phyloP scores from a whole-genome alignment of 2,329 filamentous ascomycete species.

The Cylindrodendrum hubeiense region DNA sequence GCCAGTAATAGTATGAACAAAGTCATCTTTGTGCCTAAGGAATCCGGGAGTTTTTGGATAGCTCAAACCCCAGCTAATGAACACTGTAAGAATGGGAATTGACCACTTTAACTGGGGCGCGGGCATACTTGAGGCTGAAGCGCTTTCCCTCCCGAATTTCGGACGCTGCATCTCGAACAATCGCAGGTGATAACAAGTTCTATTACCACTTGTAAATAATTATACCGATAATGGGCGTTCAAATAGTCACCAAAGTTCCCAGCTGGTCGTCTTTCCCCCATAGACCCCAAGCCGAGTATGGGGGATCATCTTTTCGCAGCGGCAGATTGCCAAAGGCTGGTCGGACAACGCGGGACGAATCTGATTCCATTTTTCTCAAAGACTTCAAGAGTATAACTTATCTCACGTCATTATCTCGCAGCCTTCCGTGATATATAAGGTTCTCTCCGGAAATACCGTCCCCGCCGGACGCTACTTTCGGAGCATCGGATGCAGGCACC shows the following conservation, averaged over 20 bases:
- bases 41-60: conserved; percentile 17
- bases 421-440: conserved; percentile 6
- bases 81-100: not conserved
- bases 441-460: conserved; percentile 3
- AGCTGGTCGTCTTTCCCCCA: conserved; percentile 20
- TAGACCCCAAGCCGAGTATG: conserved; percentile 17
- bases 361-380: not conserved
- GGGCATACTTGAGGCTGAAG: conserved; percentile 22
- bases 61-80: conserved; percentile 13
- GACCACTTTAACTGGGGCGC: not conserved
- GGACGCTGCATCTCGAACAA: conserved; percentile 7
- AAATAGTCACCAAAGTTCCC: conserved; percentile 14
- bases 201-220: not conserved
- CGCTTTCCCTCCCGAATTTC: conserved; percentile 9
- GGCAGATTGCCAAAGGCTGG: conserved; percentile 12
- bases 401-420: not conserved
- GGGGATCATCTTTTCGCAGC: conserved; percentile 13
- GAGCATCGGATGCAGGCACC: not conserved
- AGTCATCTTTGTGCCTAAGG: conserved; percentile 15
- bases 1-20: conserved; percentile 6
- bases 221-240: too few species aligned
- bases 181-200: conserved; percentile 6
- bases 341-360: not conserved
- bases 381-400: not conserved
- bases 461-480: not conserved